A percentile compares a stretch with the other conserved stretches of the same genome.
Evolutionary conservation across 2,329 filamentous ascomycete species (phyloP).

Genomic region (Colletotrichum chrysophilum): DNA sequence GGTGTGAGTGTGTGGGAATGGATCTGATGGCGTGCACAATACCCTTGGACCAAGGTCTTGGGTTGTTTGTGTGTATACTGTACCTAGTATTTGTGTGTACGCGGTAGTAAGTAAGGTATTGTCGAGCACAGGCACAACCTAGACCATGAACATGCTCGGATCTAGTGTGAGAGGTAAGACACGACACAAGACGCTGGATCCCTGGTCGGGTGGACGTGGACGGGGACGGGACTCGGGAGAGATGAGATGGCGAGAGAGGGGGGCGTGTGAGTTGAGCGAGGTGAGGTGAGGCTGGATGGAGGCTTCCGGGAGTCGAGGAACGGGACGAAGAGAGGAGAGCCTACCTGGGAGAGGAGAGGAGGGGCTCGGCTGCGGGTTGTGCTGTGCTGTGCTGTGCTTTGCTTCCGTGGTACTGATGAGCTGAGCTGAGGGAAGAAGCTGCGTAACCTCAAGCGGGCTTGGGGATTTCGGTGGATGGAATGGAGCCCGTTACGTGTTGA

Average conservation of each 20-base stretch:
- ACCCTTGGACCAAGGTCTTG: neutral
- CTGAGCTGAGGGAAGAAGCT: neutral
- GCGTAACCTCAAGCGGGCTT: neutral
- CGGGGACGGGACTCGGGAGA: neutral
- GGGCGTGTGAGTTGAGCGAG: neutral
- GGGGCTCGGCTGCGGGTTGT: neutral
- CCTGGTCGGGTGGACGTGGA: neutral
- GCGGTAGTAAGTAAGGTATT: neutral
- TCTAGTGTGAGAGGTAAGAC: constrained; percentile 2
- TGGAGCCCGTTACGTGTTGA: neutral
- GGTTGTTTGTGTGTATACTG: neutral
- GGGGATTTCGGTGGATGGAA: neutral
- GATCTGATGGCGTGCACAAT: constrained; percentile 12
- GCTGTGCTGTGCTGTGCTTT: neutral
- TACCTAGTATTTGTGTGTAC: neutral
- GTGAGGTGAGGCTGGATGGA: constrained; percentile 4
- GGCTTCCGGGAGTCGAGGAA: neutral
- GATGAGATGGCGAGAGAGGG: neutral
- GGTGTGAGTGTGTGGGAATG: neutral
- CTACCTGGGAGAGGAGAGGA: neutral
- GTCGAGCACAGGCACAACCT: constrained; percentile 1
- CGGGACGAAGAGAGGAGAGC: neutral
- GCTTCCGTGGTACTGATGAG: neutral
- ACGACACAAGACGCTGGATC: constrained; percentile 8
- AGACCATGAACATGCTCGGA: constrained; percentile 5